A percentile compares a stretch with the other conserved stretches of the same genome.
These are phyloP conservation scores for Mycena kentingensis DNA, from an alignment of 768 basidiomycete species.

Conservation along the genomic window DNA sequence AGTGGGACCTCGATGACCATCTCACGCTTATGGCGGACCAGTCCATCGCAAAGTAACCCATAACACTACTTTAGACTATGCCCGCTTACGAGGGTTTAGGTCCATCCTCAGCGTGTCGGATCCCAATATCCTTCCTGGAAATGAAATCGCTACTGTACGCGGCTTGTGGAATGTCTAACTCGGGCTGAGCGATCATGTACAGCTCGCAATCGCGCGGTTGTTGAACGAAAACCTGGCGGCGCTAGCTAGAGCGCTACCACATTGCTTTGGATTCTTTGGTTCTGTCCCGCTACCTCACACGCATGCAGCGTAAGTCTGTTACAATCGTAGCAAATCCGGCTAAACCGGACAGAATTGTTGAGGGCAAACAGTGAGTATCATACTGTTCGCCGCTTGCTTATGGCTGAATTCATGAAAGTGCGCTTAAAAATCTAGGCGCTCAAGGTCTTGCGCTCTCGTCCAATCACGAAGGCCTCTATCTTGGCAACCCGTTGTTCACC, in stretches of 20 bases:
- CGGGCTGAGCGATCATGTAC: not conserved
- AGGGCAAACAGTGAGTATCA: constrained; percentile 8
- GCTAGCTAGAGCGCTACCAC: constrained; percentile 2
- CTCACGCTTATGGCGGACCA: constrained; percentile 7
- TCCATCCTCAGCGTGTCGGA: constrained; percentile 11
- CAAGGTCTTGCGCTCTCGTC: constrained; percentile 12
- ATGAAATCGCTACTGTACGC: constrained; percentile 9
- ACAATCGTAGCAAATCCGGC: no score
- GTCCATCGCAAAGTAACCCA: constrained; percentile 6
- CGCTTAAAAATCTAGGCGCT: constrained; percentile 8
- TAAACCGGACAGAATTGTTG: constrained; percentile 5
- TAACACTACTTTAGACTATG: not conserved
- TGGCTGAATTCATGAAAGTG: not conserved
- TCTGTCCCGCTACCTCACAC: constrained; percentile 11
- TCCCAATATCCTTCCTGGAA: constrained; percentile 11
- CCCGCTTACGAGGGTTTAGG: not conserved
- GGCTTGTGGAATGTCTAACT: not conserved
- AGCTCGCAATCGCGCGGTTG: constrained; percentile 15
- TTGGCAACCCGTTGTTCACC: constrained; percentile 7
- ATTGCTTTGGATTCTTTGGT: constrained; percentile 11
- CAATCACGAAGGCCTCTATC: constrained; percentile 18
- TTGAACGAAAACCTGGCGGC: constrained; percentile 18
- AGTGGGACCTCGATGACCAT: constrained; percentile 14
- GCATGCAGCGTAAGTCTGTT: constrained; percentile 6
- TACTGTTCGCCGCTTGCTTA: not conserved